A percentile compares a stretch with the other conserved stretches of the same genome.
Conservation (phyloP, 2,329 filamentous ascomycete species). For the Trichoderma lentiforme region DNA sequence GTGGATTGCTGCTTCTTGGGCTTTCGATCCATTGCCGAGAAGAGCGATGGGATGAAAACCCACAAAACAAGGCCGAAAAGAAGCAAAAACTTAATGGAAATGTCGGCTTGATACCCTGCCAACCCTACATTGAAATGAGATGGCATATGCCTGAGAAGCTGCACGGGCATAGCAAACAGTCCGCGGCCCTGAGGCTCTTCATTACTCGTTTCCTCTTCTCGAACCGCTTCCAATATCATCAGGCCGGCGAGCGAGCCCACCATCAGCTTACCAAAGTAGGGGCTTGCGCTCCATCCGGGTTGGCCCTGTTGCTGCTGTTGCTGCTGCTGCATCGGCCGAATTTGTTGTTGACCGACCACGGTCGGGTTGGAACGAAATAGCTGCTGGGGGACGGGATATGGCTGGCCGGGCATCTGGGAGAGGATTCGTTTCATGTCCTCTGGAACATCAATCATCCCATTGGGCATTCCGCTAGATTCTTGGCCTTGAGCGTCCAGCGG, state of each 20-base stretch:
- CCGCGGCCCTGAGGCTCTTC: slow-evolving; percentile 64
- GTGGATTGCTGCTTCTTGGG: slow-evolving; percentile 48
- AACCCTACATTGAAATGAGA: slow-evolving; percentile 50
- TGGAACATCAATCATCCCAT: slow-evolving; percentile 63
- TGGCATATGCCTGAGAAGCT: slow-evolving; percentile 50
- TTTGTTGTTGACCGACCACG: slow-evolving; percentile 53
- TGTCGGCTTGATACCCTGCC: slow-evolving; percentile 53
- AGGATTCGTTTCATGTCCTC: slow-evolving; percentile 63
- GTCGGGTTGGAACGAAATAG: slow-evolving; percentile 45
- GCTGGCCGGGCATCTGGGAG: slow-evolving; percentile 54
- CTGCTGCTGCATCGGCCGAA: slow-evolving; percentile 43
- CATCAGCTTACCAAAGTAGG: slow-evolving; percentile 76
- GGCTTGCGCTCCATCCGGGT: slow-evolving; percentile 51
- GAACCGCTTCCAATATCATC: slow-evolving; percentile 83
- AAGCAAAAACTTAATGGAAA: slow-evolving; percentile 51
- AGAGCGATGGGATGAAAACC: slow-evolving; percentile 53
- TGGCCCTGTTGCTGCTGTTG: slow-evolving; percentile 44
- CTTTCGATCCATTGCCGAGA: slow-evolving; percentile 45
- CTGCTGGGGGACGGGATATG: slow-evolving; percentile 49
- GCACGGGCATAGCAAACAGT: slow-evolving; percentile 61
- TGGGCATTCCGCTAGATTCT: slow-evolving; percentile 39
- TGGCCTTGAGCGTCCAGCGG: slow-evolving; percentile 40
- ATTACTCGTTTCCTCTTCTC: slow-evolving; percentile 61
- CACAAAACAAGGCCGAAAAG: slow-evolving; percentile 53
- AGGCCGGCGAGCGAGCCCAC: slow-evolving; percentile 86